Conservation (phyloP, 345 rosid species). For the Toxicodendron radicans region DNA sequence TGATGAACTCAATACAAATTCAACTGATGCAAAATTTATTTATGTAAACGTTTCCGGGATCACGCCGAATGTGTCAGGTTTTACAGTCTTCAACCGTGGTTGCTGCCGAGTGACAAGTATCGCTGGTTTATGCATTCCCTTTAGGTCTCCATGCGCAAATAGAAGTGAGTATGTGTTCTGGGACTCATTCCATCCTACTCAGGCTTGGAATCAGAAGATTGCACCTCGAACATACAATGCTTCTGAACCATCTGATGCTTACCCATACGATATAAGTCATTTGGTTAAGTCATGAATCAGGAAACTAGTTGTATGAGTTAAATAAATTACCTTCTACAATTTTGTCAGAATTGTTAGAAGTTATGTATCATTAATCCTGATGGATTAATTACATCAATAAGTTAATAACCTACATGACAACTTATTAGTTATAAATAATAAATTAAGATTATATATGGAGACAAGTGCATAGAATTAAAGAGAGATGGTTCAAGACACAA, state of each 20-base stretch:
- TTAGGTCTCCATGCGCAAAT: slow-evolving; percentile 29
- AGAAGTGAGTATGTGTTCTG: slow-evolving; percentile 30
- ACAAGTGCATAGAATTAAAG: too few relatives aligned
- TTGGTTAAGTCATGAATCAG: neutral
- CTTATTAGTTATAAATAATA: too few relatives aligned
- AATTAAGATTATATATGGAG: too few relatives aligned
- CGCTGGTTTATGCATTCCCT: slow-evolving; percentile 31
- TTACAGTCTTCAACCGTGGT: neutral
- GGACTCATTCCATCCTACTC: slow-evolving; percentile 50
- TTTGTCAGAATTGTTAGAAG: too few relatives aligned
- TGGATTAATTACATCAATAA: too few relatives aligned
- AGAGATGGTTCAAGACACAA: too few relatives aligned
- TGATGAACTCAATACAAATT: slow-evolving; percentile 43
- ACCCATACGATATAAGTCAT: slow-evolving; percentile 25
- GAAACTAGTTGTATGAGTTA: too few relatives aligned
- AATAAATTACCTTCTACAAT: too few relatives aligned
- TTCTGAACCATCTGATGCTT: slow-evolving; percentile 22
- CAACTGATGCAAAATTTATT: slow-evolving; percentile 46
- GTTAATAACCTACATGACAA: too few relatives aligned
- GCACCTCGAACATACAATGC: slow-evolving; percentile 33
- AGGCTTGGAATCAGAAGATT: slow-evolving; percentile 23
- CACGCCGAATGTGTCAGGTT: neutral
- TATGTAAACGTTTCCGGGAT: slow-evolving; percentile 12
- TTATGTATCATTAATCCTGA: too few relatives aligned
- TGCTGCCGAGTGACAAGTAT: slow-evolving; percentile 26